Base-by-base conservation (phyloP, 2,329 filamentous ascomycete species). In the Fusarium sterilihyphosum region DNA sequence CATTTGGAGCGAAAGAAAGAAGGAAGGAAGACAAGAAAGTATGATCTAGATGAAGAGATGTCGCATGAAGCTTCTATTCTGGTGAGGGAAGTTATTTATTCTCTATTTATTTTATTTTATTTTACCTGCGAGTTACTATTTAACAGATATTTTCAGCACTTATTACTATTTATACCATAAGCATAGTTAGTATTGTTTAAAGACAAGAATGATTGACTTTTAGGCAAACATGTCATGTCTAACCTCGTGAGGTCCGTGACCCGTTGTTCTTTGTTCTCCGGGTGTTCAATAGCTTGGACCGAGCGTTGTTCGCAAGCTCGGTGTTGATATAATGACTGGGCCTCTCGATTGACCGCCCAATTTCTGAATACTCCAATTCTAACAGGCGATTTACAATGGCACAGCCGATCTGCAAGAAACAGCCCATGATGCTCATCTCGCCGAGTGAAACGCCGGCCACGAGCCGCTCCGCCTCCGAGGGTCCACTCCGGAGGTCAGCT, bases 1-100 rank as follows among this genome's bases (percentile, higher is more conserved):
- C 67, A 74, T 75, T 67, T 62, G 67, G 61, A 76, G 63, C 68
- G 62, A 72, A 77, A 66, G 72, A 61, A 69, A 64, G 63, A 72
- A 56, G 70, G 63, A 72, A 44, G 73, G 67, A 72, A 52, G 64
- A 65, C n/a, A 73, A 75, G 67, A 72, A 67, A 61, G 61, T 71
- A 74, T 56, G 63, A 78, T 60, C 56, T 69, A 74, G 71, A 77
- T 76, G 73, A 73, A 70, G 62, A 71, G 68, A 73, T 65, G 74
- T 71, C 56, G 65, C 61, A 76, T 61, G 71, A 65, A 35, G 52
- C 52, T 47, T 66, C 44, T 35, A 59, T 37, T 65, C 61, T 73
- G 66, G 70, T 70, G 64, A 74, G 70, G 68, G 66, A 56, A 56
- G 35, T 56, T 61, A 61, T 68, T 53, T 38, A 49, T 56, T 35